Evolutionary conservation across 371 early-diverging fungal genomes (phyloP).

Genomic region (Mycotypha africana): DNA sequence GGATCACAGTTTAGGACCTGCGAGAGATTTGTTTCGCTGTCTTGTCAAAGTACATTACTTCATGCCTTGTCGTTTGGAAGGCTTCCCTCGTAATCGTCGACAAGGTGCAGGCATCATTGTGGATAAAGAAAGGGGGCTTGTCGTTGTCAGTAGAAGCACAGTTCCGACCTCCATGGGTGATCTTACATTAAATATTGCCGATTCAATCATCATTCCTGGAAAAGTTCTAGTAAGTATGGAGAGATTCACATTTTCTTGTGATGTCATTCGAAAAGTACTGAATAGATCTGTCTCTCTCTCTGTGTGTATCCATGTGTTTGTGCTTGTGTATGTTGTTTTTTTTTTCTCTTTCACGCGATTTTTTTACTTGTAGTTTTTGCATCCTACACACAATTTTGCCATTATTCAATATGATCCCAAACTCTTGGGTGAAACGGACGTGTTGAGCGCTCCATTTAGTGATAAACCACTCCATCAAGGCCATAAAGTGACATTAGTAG

Average conservation of each 20-base stretch:
- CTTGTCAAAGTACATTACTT: conserved; percentile 62
- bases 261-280: too few species aligned
- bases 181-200: conserved; percentile 70
- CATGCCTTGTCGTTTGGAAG: conserved; percentile 64
- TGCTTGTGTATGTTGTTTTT: background rate
- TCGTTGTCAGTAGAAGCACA: conserved; percentile 65
- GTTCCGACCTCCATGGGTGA: conserved; percentile 75
- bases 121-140: conserved; percentile 65
- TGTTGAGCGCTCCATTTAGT: conserved; percentile 59
- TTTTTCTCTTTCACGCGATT: background rate
- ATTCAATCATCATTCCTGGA: conserved; percentile 73
- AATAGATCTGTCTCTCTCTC: too few species aligned
- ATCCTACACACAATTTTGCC: conserved; percentile 80
- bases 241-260: too few species aligned
- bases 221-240: conserved; percentile 46
- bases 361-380: conserved; percentile 49
- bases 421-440: conserved; percentile 67
- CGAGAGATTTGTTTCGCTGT: conserved; percentile 55
- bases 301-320: background rate
- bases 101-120: conserved; percentile 73
- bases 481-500: conserved; percentile 62
- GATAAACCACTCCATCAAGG: conserved; percentile 57
- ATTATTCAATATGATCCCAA: conserved; percentile 73
- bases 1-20: conserved; percentile 53
- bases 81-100: conserved; percentile 59